Conservation (phyloP, 2,329 filamentous ascomycete species). For the Curvularia sp. region DNA sequence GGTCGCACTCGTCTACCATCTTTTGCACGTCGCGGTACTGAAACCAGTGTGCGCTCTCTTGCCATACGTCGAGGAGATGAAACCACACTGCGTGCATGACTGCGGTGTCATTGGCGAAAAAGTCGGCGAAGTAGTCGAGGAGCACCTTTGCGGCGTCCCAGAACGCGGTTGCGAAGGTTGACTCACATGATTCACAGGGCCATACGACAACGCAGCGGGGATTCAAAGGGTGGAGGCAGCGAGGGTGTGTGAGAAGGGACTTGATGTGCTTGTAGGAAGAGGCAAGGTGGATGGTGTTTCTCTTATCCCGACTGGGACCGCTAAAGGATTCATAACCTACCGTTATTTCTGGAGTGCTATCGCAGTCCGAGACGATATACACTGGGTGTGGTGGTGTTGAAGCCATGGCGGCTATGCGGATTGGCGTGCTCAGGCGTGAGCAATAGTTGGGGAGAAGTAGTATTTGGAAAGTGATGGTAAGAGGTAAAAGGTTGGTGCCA, state of each 20-base stretch:
- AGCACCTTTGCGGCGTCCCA: constrained; percentile 27
- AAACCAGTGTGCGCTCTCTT: constrained; percentile 15
- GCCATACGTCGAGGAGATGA: constrained; percentile 35
- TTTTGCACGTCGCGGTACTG: background rate
- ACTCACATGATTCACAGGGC: constrained; percentile 6
- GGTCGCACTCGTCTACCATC: too few species aligned
- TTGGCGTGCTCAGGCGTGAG: too few species aligned
- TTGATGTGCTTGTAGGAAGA: constrained; percentile 25
- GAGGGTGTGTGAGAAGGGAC: constrained; percentile 12
- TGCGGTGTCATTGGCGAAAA: constrained; percentile 26
- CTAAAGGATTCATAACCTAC: too few species aligned
- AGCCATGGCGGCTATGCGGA: constrained; percentile 1
- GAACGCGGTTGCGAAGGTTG: constrained; percentile 17
- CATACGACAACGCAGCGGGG: too few species aligned
- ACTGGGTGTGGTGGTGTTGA: background rate
- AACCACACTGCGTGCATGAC: constrained; percentile 40
- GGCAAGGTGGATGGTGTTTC: constrained; percentile 4
- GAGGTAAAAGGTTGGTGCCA: constrained; percentile 4
- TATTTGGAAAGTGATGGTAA: background rate
- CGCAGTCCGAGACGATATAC: constrained; percentile 7
- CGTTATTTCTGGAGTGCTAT: background rate
- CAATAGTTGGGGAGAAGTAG: background rate
- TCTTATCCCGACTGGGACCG: background rate
- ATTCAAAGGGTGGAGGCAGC: background rate
- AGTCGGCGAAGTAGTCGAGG: constrained; percentile 44